Percentiles rank a stretch among this genome's conserved stretches.
phyloP scores from a whole-genome alignment of 495 filamentous ascomycete genomes.

The Pyrenopolyporus hunteri region DNA sequence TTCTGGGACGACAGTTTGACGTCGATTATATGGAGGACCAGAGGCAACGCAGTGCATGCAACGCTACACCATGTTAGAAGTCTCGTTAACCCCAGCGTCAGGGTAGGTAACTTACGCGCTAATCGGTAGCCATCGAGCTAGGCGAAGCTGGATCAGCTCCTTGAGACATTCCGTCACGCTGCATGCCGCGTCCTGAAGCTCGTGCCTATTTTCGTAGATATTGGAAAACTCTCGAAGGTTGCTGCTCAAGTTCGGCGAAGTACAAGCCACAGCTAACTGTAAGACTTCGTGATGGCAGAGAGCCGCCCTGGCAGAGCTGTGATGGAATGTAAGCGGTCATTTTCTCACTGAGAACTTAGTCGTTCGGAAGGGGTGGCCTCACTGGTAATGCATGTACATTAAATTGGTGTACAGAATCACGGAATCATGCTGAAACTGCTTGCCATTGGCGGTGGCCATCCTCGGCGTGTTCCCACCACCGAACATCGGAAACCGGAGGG shows the following conservation, averaged over 20 bases:
- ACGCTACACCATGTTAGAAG: constrained; percentile 29
- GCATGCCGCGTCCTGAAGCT: constrained; percentile 43
- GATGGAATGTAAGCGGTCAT: constrained; percentile 10
- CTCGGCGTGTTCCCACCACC: constrained; percentile 30
- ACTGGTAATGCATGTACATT: constrained; percentile 61
- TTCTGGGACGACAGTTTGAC: constrained; percentile 43
- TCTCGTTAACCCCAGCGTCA: not conserved
- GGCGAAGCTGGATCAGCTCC: constrained; percentile 41
- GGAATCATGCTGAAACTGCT: constrained; percentile 43
- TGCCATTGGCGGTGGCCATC: constrained; percentile 24
- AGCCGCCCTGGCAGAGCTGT: constrained; percentile 42
- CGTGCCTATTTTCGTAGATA: constrained; percentile 45
- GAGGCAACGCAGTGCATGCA: constrained; percentile 42
- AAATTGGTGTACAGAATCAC: constrained; percentile 50
- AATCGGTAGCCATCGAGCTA: constrained; percentile 43
- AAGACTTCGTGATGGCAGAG: constrained; percentile 45
- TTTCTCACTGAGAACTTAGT: not conserved
- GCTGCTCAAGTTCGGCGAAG: constrained; percentile 34
- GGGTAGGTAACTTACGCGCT: constrained; percentile 37
- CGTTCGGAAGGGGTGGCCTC: constrained; percentile 24
- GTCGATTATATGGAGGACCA: constrained; percentile 45
- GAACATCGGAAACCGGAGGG: constrained; percentile 42
- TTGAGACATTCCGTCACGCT: constrained; percentile 46
- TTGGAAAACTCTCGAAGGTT: constrained; percentile 37
- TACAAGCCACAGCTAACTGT: constrained; percentile 37